Conservation (phyloP, 2,329 filamentous ascomycete genomes). For the Intubia oerlemansii region DNA sequence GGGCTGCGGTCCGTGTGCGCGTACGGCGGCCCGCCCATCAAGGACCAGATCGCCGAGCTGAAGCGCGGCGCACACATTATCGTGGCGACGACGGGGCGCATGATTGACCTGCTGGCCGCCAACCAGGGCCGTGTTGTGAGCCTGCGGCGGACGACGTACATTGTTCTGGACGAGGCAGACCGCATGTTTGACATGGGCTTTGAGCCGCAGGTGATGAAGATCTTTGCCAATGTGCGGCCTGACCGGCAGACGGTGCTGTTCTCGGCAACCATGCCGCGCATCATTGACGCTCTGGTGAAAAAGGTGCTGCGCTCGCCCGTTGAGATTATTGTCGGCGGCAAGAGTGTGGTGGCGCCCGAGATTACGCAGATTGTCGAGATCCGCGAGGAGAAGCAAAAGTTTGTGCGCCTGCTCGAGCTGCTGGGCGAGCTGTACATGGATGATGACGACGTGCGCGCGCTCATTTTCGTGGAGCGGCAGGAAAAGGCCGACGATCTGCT, state of each 20-base stretch:
- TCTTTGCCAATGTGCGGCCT: slow-evolving; percentile 76
- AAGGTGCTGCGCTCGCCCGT: slow-evolving; percentile 72
- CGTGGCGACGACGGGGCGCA: slow-evolving; percentile 81
- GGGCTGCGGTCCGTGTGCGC: slow-evolving; percentile 74
- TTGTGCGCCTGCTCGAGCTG: slow-evolving; percentile 63
- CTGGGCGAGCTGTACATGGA: slow-evolving; percentile 69
- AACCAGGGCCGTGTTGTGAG: slow-evolving; percentile 93
- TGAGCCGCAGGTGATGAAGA: slow-evolving; percentile 93
- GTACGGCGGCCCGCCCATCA: slow-evolving; percentile 88
- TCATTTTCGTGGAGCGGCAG: slow-evolving; percentile 86
- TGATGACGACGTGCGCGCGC: slow-evolving; percentile 72
- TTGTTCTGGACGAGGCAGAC: slow-evolving; percentile 92
- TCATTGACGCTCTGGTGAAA: slow-evolving; percentile 76
- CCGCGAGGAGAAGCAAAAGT: slow-evolving; percentile 62
- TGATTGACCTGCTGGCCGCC: slow-evolving; percentile 86
- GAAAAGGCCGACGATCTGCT: slow-evolving; percentile 69
- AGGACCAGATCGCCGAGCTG: slow-evolving; percentile 90
- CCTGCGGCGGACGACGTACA: slow-evolving; percentile 70
- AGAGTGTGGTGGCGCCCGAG: slow-evolving; percentile 69
- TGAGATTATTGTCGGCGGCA: slow-evolving; percentile 81
- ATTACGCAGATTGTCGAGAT: slow-evolving; percentile 90
- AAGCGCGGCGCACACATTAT: slow-evolving; percentile 91
- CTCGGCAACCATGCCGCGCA: slow-evolving; percentile 86
- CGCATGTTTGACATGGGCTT: slow-evolving; percentile 99
- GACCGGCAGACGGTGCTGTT: slow-evolving; percentile 90